A percentile compares a stretch with the other conserved stretches of the same genome.
phyloP scores from a whole-genome alignment of 2,329 filamentous ascomycete species.

The Apiospora rasikravindrae region DNA sequence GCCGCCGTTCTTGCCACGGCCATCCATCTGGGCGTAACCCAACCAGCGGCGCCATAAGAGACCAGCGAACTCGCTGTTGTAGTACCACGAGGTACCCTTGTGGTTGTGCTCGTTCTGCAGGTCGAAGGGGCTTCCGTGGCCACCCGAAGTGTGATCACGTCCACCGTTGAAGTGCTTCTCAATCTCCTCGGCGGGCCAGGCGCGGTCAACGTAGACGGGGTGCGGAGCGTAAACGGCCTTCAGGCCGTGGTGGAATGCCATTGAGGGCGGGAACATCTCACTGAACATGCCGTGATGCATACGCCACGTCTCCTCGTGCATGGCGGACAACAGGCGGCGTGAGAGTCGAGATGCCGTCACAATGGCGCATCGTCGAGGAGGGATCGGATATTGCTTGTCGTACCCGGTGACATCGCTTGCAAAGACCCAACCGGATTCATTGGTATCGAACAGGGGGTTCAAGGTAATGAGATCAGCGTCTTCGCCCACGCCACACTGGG shows the following conservation, averaged over 20 bases:
- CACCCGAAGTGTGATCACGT: constrained; percentile 67
- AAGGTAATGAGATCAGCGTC: constrained; percentile 78
- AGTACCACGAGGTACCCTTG: constrained; percentile 83
- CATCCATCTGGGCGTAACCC: constrained; percentile 60
- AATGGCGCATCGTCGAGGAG: constrained; percentile 73
- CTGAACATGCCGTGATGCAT: constrained; percentile 75
- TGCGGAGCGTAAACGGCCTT: constrained; percentile 84
- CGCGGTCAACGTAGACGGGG: constrained; percentile 78
- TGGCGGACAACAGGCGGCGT: constrained; percentile 68
- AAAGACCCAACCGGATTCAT: constrained; percentile 75
- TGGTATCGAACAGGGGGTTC: constrained; percentile 76
- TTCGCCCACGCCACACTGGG: constrained; percentile 70
- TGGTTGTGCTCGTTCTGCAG: constrained; percentile 80
- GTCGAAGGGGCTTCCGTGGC: constrained; percentile 70
- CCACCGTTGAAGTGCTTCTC: constrained; percentile 82
- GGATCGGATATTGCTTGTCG: constrained; percentile 54
- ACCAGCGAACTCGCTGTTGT: constrained; percentile 77
- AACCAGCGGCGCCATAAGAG: constrained; percentile 84
- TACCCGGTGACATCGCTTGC: constrained; percentile 74
- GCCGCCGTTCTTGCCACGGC: constrained; percentile 55
- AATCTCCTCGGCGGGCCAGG: constrained; percentile 72
- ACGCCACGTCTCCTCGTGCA: constrained; percentile 76
- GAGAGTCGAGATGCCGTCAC: constrained; percentile 74
- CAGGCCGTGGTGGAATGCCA: constrained; percentile 75
- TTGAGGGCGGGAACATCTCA: constrained; percentile 78